These are phyloP conservation scores for Nemophila menziesii DNA, from an alignment of 257 asterid genomes.

Conservation along the genomic window DNA sequence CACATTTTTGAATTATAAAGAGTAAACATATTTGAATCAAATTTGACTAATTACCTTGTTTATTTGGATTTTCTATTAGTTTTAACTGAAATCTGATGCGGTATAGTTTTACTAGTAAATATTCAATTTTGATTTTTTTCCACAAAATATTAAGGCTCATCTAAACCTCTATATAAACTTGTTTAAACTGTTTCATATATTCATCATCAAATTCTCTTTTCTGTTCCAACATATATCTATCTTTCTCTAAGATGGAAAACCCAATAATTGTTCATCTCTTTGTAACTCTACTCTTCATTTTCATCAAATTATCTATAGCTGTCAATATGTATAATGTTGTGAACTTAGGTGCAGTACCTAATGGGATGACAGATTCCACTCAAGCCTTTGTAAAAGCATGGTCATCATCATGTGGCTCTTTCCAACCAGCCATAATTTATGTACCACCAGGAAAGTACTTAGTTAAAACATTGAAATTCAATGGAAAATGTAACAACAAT, in stretches of 20 bases:
- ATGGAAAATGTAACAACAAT: constrained; percentile 38
- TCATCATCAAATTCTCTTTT: constrained; percentile 11
- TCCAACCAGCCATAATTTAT: constrained; percentile 23
- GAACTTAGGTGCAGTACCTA: constrained; percentile 33
- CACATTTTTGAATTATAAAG: too few species aligned
- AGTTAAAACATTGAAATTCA: constrained; percentile 15
- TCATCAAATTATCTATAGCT: background rate
- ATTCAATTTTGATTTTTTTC: too few species aligned
- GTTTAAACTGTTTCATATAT: constrained; percentile 15
- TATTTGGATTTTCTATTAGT: too few species aligned
- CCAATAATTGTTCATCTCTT: background rate
- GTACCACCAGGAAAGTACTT: constrained; percentile 47
- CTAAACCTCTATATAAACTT: constrained; percentile 30
- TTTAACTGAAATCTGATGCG: too few species aligned
- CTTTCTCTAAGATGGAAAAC: background rate
- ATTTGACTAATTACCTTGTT: too few species aligned
- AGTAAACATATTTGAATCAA: too few species aligned
- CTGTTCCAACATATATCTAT: background rate
- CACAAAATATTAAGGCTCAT: constrained; percentile 9
- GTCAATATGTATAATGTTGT: constrained; percentile 27
- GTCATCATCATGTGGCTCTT: constrained; percentile 43
- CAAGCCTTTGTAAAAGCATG: constrained; percentile 37
- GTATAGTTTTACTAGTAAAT: too few species aligned
- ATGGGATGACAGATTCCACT: constrained; percentile 39
- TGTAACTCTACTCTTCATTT: background rate